These are phyloP conservation scores for Smallanthus sonchifolius DNA, from an alignment of 129 eudicot genomes.

Conservation along the genomic window DNA sequence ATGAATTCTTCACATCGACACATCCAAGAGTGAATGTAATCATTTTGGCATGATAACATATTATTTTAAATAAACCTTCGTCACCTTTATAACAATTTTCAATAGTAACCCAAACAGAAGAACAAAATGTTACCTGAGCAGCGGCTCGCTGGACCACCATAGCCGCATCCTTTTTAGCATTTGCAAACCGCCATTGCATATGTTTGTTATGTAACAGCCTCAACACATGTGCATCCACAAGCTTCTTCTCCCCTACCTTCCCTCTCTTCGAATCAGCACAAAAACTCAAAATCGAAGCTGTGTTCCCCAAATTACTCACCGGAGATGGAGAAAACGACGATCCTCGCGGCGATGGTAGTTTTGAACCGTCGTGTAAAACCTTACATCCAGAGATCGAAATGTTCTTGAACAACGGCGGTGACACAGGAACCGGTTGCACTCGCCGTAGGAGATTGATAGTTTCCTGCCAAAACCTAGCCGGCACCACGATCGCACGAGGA, in stretches of 20 bases:
- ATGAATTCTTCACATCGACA: no score
- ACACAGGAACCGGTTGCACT: constrained; percentile 40
- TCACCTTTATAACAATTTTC: not conserved
- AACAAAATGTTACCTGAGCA: constrained; percentile 45
- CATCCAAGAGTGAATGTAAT: no score
- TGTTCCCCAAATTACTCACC: constrained; percentile 20
- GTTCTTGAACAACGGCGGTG: constrained; percentile 35
- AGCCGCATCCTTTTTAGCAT: constrained; percentile 69
- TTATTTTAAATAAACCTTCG: not conserved
- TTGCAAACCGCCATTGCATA: constrained; percentile 84
- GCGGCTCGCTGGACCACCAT: constrained; percentile 39
- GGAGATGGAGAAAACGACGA: constrained; percentile 33
- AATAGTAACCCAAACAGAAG: not conserved
- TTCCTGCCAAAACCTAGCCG: constrained; percentile 71
- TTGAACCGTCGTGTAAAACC: constrained; percentile 26
- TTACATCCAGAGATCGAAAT: constrained; percentile 24
- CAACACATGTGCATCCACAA: constrained; percentile 61
- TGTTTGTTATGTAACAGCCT: constrained; percentile 65
- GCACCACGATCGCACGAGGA: constrained; percentile 54
- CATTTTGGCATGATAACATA: not conserved
- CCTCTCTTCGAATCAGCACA: constrained; percentile 61
- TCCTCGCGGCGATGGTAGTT: constrained; percentile 16
- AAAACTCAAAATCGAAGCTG: constrained; percentile 54
- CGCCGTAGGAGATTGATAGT: constrained; percentile 40
- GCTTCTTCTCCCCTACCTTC: constrained; percentile 67